These are phyloP conservation scores for Nicotiana tomentosiformis DNA, from an alignment of 257 asterid species.

Conservation along the genomic window DNA sequence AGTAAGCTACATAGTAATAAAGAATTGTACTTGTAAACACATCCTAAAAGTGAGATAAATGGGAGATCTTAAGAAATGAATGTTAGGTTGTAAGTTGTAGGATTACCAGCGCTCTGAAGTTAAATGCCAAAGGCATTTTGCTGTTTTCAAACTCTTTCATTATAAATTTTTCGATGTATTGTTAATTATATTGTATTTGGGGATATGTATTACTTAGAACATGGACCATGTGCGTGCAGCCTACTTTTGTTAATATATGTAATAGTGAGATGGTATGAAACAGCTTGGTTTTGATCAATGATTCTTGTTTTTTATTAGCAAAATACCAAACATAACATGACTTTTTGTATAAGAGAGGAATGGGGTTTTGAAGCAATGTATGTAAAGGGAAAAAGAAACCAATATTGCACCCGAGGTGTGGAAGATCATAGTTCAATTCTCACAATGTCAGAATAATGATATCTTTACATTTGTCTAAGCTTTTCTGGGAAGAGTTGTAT, in stretches of 20 bases:
- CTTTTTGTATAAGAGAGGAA: neutral
- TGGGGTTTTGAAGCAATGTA: neutral
- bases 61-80: neutral
- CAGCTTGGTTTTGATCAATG: neutral
- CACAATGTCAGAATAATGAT: neutral
- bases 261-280: neutral
- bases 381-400: neutral
- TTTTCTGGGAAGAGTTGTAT: neutral
- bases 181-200: neutral
- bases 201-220: neutral
- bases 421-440: neutral
- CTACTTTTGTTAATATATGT: neutral
- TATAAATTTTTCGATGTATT: neutral
- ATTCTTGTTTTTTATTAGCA: neutral
- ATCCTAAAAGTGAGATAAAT: neutral
- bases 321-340: neutral
- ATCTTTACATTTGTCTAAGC: neutral
- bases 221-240: neutral
- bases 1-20: neutral
- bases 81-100: neutral
- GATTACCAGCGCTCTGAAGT: neutral
- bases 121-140: neutral
- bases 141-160: neutral
- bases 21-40: neutral
- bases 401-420: neutral